Evolutionary conservation across 2,329 filamentous ascomycete genomes (phyloP), one percentile per base, ranked within the genome.

Genomic region (Colletotrichum agaves): DNA sequence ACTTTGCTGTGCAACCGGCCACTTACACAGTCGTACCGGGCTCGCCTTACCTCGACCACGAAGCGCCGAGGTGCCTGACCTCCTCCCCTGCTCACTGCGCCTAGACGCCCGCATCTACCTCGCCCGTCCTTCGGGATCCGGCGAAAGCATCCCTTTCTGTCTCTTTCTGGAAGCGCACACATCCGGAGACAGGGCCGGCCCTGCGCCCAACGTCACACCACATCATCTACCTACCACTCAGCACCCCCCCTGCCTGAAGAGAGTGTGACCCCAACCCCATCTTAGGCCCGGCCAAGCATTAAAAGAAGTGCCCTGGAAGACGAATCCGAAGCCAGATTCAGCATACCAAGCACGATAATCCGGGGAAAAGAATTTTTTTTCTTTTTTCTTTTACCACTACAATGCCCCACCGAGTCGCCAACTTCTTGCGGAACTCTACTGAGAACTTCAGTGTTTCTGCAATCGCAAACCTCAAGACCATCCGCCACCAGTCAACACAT

Each of bases 331-430:
- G 41, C 43, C 39, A 58, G 44, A 50, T 58, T 10, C 53, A 66
- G 47, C 35, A 47, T 12, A 37, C 33, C 23, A 19, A 43, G 12
- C 13, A 13, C 37, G 23, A 50, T 53, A 70, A 63, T 68, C 67
- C 55, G 58, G 56, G 58, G 44, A 61, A 64, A 60, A 2, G 23
- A 35, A 19, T n/a, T n/a, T n/a, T n/a, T n/a, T n/a, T n/a, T n/a
- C 27, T 8, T 27, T 43, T 39, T 33, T 7, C 41, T 47, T 35
- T 46, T 47, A 55, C 31, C 57, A 61, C 52, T 47, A 80, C 74
- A 60, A 89, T 88, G 87, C 86, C 86, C 74, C 85, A 88, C 79
- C 80, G 83, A 68, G 86, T 89, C 70, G 79, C 83, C 74, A 85
- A 82, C 75, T 88, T 89, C 77, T 81, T 88, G 72, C 84, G 85